These are phyloP conservation scores for Lasiosphaeria hispida DNA, from an alignment of 495 filamentous ascomycete genomes.

Conservation along the genomic window DNA sequence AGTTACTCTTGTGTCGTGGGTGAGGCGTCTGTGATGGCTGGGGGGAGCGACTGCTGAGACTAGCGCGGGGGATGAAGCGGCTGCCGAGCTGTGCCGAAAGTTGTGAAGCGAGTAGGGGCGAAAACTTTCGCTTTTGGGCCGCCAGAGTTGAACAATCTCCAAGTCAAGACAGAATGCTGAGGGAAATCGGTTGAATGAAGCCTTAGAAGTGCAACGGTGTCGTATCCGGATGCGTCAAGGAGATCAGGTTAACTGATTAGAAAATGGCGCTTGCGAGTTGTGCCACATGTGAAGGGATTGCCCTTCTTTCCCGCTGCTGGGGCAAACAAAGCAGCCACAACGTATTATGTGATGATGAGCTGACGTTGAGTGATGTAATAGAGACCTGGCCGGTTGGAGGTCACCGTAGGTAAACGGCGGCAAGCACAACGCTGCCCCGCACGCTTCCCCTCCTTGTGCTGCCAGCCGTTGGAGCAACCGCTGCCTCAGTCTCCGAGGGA, in stretches of 20 bases:
- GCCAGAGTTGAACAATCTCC: background rate
- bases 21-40: background rate
- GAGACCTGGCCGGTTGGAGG: background rate
- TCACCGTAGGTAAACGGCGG: background rate
- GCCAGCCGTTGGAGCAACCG: background rate
- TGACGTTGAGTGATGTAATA: slow-evolving; percentile 26
- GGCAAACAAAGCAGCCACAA: background rate
- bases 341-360: slow-evolving; percentile 15
- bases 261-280: too few relatives aligned
- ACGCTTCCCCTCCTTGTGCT: background rate
- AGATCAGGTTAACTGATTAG: background rate
- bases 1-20: background rate
- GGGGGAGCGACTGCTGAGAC: background rate
- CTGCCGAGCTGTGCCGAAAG: background rate
- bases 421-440: background rate
- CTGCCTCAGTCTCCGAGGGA: background rate
- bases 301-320: too few relatives aligned
- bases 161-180: background rate
- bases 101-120: background rate
- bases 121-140: slow-evolving; percentile 1
- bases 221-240: background rate
- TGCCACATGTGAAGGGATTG: too few relatives aligned
- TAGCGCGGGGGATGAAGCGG: background rate
- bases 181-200: background rate
- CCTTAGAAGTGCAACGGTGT: background rate